Evolutionary conservation across 2,329 filamentous ascomycete genomes (phyloP), one percentile per base, ranked within the genome.

Genomic region (Trichoderma afroharzianum): DNA sequence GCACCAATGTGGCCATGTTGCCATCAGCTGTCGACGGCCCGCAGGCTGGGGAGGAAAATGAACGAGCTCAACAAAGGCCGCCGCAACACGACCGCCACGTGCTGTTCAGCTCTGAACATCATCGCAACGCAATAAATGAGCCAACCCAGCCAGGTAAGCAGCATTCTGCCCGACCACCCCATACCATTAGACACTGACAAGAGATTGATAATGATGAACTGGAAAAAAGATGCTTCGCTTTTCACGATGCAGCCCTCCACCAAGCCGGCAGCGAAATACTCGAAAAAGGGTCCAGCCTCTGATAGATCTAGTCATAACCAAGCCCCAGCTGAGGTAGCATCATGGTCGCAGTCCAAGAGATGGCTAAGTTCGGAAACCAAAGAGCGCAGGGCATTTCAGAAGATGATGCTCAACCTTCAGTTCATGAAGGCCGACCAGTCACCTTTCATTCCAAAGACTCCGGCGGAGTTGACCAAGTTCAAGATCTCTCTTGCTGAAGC

Each of bases 301-400:
- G 26, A 64, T 15, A 47, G 43, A 21, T 15, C 28, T 8, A 26
- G 33, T 57, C 50, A 53, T 9, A n/a, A 33, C 21, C 61, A 63
- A 33, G 57, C n/a, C 8, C 12, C 32, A 28, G 30, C 39, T 21
- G 76, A 79, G 8, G 55, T 75, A 30, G 80, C 77, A 33, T 76
- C 76, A 24, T 83, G 81, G 81, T 78, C 81, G 15, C 80, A 82
- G 43, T 83, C 82, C 62, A 82, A 78, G 73, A 78, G 78, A 67
- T 84, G 82, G 82, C 75, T 78, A n/a, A 83, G 81, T 73, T 72
- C 76, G 11, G 77, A 78, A 50, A 79, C 78, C 24, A 78, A 77
- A 55, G 80, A 81, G 63, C 78, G 79, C n/a, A 76, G 74, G 33
- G 76, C 73, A 5, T 83, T 81, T 70, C 75, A 79, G n/a, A 82